Evolutionary conservation across 1,139 yeast species (phyloP).

Genomic region (Cylindricascospora bacillispora): DNA sequence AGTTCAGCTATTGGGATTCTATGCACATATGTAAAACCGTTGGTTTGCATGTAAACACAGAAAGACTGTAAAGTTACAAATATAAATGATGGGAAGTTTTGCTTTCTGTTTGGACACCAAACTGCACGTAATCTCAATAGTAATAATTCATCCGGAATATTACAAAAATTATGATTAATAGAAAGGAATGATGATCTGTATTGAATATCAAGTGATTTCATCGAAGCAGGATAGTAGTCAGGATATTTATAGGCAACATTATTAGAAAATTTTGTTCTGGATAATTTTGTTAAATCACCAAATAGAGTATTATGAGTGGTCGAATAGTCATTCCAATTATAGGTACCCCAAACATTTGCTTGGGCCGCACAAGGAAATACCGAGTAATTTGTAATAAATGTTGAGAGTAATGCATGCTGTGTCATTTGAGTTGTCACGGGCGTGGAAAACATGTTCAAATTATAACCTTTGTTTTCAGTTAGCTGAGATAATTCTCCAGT

Average conservation of each 20-base stretch:
- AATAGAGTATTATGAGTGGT: background rate
- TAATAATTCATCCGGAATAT: constrained; percentile 42
- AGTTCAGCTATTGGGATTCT: constrained; percentile 38
- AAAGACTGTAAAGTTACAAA: constrained; percentile 51
- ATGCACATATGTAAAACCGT: constrained; percentile 61
- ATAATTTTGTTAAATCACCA: background rate
- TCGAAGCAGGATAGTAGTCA: constrained; percentile 43
- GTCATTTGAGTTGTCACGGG: constrained; percentile 73
- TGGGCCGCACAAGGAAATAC: constrained; percentile 67
- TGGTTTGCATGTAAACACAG: constrained; percentile 57
- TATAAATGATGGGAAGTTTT: constrained; percentile 58
- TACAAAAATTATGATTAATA: constrained; percentile 10
- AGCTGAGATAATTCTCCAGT: constrained; percentile 5
- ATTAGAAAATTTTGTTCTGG: constrained; percentile 2
- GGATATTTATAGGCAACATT: constrained; percentile 35
- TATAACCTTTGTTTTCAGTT: constrained; percentile 7
- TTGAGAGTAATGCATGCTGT: constrained; percentile 54
- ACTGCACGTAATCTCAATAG: constrained; percentile 53
- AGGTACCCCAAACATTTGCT: constrained; percentile 88
- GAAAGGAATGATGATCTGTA: constrained; percentile 59
- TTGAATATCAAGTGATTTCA: constrained; percentile 60
- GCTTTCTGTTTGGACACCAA: constrained; percentile 57
- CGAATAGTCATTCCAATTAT: constrained; percentile 63
- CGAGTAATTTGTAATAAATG: constrained; percentile 43
- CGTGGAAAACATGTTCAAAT: constrained; percentile 28